A percentile compares a stretch with the other conserved stretches of the same genome.
Evolutionary conservation across 2,329 filamentous ascomycete species (phyloP).

Genomic region (Coniosporium tulheliwenetii): DNA sequence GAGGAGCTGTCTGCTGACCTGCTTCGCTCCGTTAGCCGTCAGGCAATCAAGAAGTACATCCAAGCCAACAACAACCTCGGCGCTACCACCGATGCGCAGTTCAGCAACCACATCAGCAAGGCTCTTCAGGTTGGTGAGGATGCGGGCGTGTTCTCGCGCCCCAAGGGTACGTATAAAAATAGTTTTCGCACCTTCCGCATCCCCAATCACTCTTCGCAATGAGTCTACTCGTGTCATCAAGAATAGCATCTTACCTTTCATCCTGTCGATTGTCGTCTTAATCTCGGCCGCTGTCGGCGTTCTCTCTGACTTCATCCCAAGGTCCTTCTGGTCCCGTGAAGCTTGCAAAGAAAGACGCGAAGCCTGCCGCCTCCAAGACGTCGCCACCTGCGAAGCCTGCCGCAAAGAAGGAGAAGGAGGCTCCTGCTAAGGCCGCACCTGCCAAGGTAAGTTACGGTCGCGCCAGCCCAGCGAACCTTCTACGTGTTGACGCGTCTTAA

Average conservation of each 20-base stretch:
- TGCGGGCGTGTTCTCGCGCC: constrained; percentile 73
- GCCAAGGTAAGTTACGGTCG: constrained; percentile 8
- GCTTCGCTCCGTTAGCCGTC: constrained; percentile 35
- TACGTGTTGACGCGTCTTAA: neutral
- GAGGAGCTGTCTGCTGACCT: constrained; percentile 14
- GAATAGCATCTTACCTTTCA: too few species aligned
- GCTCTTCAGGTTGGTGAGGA: constrained; percentile 70
- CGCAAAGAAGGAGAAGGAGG: constrained; percentile 20
- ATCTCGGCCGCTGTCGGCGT: too few species aligned
- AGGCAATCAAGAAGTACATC: constrained; percentile 63
- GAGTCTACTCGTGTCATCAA: constrained; percentile 1
- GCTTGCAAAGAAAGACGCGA: constrained; percentile 63
- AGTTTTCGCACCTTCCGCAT: neutral
- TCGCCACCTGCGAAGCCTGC: constrained; percentile 17
- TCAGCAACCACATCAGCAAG: constrained; percentile 71
- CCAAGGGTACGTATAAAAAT: constrained; percentile 55
- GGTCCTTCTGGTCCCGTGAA: constrained; percentile 81
- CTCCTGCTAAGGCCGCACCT: constrained; percentile 22
- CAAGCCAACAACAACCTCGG: constrained; percentile 53
- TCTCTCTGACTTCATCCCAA: constrained; percentile 19
- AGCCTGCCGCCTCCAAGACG: constrained; percentile 26
- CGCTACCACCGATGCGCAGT: constrained; percentile 37
- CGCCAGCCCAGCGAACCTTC: constrained; percentile 9
- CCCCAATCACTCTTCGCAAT: neutral
- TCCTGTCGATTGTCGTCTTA: too few species aligned